Evolutionary conservation across 805 yeast species (phyloP).

Genomic region (Nakazawaea ambrosiae): DNA sequence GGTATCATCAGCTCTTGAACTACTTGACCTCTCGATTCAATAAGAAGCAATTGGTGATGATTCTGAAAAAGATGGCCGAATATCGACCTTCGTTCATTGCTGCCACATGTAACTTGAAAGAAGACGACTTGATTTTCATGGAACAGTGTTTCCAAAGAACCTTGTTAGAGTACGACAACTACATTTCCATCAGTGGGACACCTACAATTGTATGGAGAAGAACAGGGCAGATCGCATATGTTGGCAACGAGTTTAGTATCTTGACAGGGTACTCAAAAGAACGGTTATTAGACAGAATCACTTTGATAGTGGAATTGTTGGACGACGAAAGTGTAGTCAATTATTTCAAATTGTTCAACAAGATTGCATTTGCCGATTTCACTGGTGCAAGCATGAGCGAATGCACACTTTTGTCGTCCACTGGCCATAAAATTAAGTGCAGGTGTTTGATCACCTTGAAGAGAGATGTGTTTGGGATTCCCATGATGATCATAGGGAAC

Average conservation of each 20-base stretch:
- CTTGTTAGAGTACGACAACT: slow-evolving; percentile 78
- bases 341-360: slow-evolving; percentile 78
- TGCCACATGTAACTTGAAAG: slow-evolving; percentile 79
- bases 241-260: slow-evolving; percentile 88
- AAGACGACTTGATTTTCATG: slow-evolving; percentile 88
- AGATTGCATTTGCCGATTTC: slow-evolving; percentile 86
- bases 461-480: slow-evolving; percentile 92
- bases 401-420: slow-evolving; percentile 66
- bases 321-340: slow-evolving; percentile 84
- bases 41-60: slow-evolving; percentile 60
- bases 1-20: slow-evolving; percentile 74
- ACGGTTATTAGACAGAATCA: slow-evolving; percentile 56
- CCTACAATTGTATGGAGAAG: slow-evolving; percentile 96
- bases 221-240: slow-evolving; percentile 91
- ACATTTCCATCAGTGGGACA: slow-evolving; percentile 79
- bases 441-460: slow-evolving; percentile 89
- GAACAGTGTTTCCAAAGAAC: slow-evolving; percentile 96
- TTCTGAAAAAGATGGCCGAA: slow-evolving; percentile 85
- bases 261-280: slow-evolving; percentile 86
- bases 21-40: slow-evolving; percentile 70
- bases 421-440: slow-evolving; percentile 54
- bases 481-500: slow-evolving; percentile 94
- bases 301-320: slow-evolving; percentile 75
- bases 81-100: slow-evolving; percentile 92
- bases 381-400: slow-evolving; percentile 84